These are phyloP conservation scores for Mycena albidolilacea DNA, from an alignment of 768 basidiomycete species.

Conservation along the genomic window DNA sequence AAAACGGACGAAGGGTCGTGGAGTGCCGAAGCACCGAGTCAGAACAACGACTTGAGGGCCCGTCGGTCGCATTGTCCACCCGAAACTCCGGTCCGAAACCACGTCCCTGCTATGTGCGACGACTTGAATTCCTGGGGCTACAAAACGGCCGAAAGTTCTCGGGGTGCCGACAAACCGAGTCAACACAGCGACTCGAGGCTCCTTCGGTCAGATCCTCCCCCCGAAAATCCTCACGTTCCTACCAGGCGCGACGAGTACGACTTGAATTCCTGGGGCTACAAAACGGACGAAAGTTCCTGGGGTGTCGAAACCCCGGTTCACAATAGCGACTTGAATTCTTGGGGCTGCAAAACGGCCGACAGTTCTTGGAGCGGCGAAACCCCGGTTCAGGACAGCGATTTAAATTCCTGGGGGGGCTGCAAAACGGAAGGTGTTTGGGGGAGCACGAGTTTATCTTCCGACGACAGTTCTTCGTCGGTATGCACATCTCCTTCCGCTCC, in stretches of 20 bases:
- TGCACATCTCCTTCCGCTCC: background rate
- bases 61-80: too few relatives aligned
- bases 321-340: constrained; percentile 3
- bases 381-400: constrained; percentile 17
- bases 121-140: constrained; percentile 9
- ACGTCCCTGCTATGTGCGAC: background rate
- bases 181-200: background rate
- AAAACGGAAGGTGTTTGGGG: constrained; percentile 4
- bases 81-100: too few relatives aligned
- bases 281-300: constrained; percentile 12
- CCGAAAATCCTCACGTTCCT: too few relatives aligned
- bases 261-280: constrained; percentile 12
- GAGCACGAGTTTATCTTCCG: constrained; percentile 17
- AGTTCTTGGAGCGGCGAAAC: too few relatives aligned
- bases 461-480: constrained; percentile 9
- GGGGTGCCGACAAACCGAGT: constrained; percentile 10
- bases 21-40: constrained; percentile 22
- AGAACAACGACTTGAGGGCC: background rate
- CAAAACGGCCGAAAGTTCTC: background rate
- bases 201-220: too few relatives aligned
- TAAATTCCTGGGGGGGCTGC: background rate
- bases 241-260: background rate
- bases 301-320: constrained; percentile 3
- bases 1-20: background rate
- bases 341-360: background rate